phyloP scores from a whole-genome alignment of 306 rosid genomes.

The Trifolium dubium region DNA sequence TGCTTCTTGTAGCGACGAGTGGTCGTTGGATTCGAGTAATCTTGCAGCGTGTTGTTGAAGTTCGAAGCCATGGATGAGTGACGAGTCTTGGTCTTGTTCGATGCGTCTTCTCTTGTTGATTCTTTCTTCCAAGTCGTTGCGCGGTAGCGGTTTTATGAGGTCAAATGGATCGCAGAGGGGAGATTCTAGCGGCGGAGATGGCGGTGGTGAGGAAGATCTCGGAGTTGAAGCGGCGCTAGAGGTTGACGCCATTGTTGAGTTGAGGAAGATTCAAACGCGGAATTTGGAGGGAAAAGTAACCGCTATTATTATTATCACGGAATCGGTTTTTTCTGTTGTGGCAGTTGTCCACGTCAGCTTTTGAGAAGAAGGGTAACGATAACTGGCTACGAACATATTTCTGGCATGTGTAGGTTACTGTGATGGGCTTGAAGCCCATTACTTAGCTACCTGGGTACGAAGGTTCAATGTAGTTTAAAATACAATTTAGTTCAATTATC shows the following conservation, averaged over 20 bases:
- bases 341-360: neutral
- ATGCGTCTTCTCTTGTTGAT: neutral
- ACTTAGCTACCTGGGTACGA: too few relatives aligned
- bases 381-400: too few relatives aligned
- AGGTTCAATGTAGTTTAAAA: too few relatives aligned
- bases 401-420: too few relatives aligned
- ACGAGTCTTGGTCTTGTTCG: neutral
- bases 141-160: neutral
- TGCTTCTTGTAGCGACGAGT: neutral
- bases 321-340: constrained; percentile 3
- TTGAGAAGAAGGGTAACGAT: too few relatives aligned
- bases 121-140: neutral
- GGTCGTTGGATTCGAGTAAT: constrained; percentile 1
- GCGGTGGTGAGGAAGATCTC: neutral
- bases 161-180: neutral
- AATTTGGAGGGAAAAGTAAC: constrained; percentile 30
- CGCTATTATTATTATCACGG: neutral
- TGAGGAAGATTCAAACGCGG: neutral
- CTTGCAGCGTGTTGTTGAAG: neutral
- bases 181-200: neutral
- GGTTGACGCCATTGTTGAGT: constrained; percentile 16
- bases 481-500: too few relatives aligned
- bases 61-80: neutral
- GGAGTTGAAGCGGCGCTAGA: too few relatives aligned
- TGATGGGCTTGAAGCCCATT: too few relatives aligned